Evolutionary conservation across 2,329 filamentous ascomycete genomes (phyloP), one percentile per base, ranked within the genome.

Genomic region (Ceratocystis destructans): DNA sequence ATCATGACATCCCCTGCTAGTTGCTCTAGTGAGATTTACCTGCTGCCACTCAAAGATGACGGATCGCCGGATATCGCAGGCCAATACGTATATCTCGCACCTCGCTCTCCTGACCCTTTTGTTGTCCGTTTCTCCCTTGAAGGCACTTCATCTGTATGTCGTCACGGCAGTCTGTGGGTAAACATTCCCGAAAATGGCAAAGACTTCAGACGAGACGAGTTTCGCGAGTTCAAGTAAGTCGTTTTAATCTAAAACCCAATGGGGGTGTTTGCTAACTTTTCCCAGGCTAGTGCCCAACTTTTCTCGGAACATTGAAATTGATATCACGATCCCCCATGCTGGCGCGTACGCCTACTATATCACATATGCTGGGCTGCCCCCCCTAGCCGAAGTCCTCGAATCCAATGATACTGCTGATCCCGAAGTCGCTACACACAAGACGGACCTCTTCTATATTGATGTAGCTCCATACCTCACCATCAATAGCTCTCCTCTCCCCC

Each of bases 331-430:
- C 71, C 79, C 88, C 75, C 80, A 84, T 68, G 85, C 94, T 57
- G 93, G 95, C 71, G 89, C 93, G 33, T 99, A 94, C 76, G 88
- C 90, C 70, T 99, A 94, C 78, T 96, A 96, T 77, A 90, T 88
- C 66, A 96, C 91, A 69, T 97, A 94, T 75, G 87, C 88, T 61
- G 89, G 92, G 69, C 83, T 97, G 17, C 94, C 94, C 8, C 82
- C 87, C 53, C 88, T 92, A 73, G 83, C 87, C 12, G 81, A 84
- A 61, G 64, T 66, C 5, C 31, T 77, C 45, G 72, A 74, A 64
- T 71, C 73, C n/a, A 5, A 70, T 80, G 83, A 50, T 31, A 41
- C 61, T 3, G 3, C 62, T 37, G 15, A 44, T n/a, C 45, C 61
- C 1, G 37, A 48, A 37, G 45, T 33, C 31, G 50, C 64, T 41